Evolutionary conservation across 768 basidiomycete genomes (phyloP), one percentile per base, ranked within the genome.

Genomic region (Peribolospora kevripleyi): DNA sequence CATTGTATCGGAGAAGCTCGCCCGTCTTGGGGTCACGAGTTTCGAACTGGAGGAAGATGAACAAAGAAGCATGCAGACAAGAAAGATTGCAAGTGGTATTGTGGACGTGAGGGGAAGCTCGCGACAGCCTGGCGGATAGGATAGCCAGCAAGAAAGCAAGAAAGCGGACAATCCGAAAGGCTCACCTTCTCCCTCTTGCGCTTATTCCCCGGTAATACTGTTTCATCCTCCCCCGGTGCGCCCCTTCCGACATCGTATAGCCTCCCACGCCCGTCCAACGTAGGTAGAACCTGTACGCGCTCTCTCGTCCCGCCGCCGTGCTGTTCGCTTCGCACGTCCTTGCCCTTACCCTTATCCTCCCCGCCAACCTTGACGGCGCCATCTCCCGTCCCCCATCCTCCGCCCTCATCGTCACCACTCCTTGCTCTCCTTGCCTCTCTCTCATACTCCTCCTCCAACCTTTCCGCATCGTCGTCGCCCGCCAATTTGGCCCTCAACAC

Each of bases 401-500:
- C 66, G 10, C 57, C 48, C 2, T n/a, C 42, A 10, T 54, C 59
- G 6, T 53, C 58, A 10, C 57, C 61, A 71, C 72, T 57, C 67
- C 76, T 50, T 65, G 72, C 52, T 73, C 65, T 54, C 8, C 58
- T 54, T 39, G 59, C 46, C 63, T 84, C 83, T 13, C 66, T 70
- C 54, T 95, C 85, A 60, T 95, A 98, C 68, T 91, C 80, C 54
- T 73, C 71, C 68, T 98, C 86, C 46, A 98, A 70, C 48, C 42
- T 56, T 45, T 50, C 75, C 6, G 87, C 84, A 62, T 86, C 75
- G 2, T 81, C 73, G n/a, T 77, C 73, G 41, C 76, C 78, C 75
- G 83, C 82, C 41, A 98, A 73, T 65, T 82, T 90, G 4, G 93
- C 90, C 42, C 85, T 79, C 7, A 98, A 70, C 2, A 93, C 88